Conservation (phyloP, 768 basidiomycete genomes). For the Serendipita sp. region DNA sequence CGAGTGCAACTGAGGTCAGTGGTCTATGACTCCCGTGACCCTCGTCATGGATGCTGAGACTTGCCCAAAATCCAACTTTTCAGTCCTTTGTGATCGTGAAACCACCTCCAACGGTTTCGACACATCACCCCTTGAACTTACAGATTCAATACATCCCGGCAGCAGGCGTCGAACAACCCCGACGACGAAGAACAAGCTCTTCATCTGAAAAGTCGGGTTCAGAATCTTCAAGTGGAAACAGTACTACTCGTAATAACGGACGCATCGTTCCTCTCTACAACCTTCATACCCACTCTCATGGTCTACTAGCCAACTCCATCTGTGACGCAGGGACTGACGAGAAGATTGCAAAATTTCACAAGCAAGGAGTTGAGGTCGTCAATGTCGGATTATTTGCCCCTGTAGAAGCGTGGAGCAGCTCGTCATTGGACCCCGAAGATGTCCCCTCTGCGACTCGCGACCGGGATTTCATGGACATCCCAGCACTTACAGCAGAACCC, state of each 20-base stretch:
- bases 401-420: slow-evolving; percentile 42
- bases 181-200: slow-evolving; percentile 24
- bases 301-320: slow-evolving; percentile 71
- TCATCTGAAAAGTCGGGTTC: slow-evolving; percentile 12
- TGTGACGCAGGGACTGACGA: slow-evolving; percentile 81
- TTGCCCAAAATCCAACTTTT: background rate
- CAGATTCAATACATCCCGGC: slow-evolving; percentile 85
- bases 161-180: slow-evolving; percentile 13
- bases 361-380: slow-evolving; percentile 57
- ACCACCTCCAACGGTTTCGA: slow-evolving; percentile 65
- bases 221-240: slow-evolving; percentile 7
- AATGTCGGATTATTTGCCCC: slow-evolving; percentile 67
- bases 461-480: background rate
- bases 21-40: background rate
- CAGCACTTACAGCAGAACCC: background rate
- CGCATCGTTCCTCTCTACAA: slow-evolving; percentile 63
- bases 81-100: slow-evolving; percentile 86
- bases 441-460: background rate
- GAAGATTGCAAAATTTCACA: slow-evolving; percentile 59
- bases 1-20: slow-evolving; percentile 4
- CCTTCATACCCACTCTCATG: slow-evolving; percentile 52
- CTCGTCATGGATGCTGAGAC: background rate
- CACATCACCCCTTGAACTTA: slow-evolving; percentile 70
- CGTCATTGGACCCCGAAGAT: slow-evolving; percentile 3
- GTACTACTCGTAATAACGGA: background rate